Conservation (phyloP, 805 yeast genomes). For the Metschnikowia matae region DNA sequence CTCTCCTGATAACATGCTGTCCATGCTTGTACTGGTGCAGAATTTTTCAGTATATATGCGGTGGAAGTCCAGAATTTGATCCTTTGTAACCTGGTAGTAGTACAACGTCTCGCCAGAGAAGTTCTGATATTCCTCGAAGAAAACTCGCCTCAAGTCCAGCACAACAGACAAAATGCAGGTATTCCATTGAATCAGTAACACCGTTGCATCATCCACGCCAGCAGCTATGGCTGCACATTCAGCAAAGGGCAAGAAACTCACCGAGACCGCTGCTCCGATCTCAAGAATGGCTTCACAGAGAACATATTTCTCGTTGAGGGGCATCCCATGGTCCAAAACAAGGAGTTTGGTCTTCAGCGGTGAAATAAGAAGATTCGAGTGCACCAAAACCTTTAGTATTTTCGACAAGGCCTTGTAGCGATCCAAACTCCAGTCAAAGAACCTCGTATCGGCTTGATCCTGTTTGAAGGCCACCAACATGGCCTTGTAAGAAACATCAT, state of each 20-base stretch:
- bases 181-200: slow-evolving; percentile 14
- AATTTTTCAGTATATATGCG: not conserved
- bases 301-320: slow-evolving; percentile 9
- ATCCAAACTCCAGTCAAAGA: slow-evolving; percentile 14
- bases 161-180: slow-evolving; percentile 8
- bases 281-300: slow-evolving; percentile 11
- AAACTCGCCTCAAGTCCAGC: slow-evolving; percentile 10
- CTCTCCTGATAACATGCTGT: not conserved
- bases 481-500: not conserved
- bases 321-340: slow-evolving; percentile 10
- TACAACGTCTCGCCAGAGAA: slow-evolving; percentile 13
- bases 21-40: not conserved
- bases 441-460: slow-evolving; percentile 4
- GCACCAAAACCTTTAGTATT: slow-evolving; percentile 8
- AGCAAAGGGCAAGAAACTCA: slow-evolving; percentile 12
- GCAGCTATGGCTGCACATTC: slow-evolving; percentile 14
- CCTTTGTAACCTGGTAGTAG: slow-evolving; percentile 4
- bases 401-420: slow-evolving; percentile 7
- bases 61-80: not conserved
- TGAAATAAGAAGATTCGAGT: slow-evolving; percentile 11
- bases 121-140: not conserved
- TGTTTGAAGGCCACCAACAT: slow-evolving; percentile 2
- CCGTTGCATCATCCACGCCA: slow-evolving; percentile 12
- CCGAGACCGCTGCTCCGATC: slow-evolving; percentile 7
- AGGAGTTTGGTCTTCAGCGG: slow-evolving; percentile 13